A percentile compares a stretch with the other conserved stretches of the same genome.
Conservation (phyloP, 2,329 filamentous ascomycete genomes). For the Calonectria crousiana region DNA sequence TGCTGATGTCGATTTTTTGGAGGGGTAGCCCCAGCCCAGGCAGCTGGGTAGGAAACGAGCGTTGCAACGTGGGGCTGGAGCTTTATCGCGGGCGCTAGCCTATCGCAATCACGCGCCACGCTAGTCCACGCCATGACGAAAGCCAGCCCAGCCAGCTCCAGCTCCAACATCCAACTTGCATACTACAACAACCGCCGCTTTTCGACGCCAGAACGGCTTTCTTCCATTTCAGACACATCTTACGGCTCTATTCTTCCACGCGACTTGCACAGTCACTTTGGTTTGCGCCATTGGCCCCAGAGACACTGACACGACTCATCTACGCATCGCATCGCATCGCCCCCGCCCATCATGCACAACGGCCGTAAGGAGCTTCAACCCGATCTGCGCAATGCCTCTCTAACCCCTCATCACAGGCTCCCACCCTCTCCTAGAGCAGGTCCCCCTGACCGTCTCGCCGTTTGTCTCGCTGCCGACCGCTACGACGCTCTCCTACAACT, state of each 20-base stretch:
- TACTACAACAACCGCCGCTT: background rate
- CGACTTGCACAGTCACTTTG: background rate
- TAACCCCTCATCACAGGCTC: slow-evolving; percentile 65
- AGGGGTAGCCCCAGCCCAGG: slow-evolving; percentile 31
- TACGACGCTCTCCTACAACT: slow-evolving; percentile 94
- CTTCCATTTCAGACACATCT: background rate
- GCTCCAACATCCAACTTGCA: background rate
- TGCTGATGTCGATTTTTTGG: slow-evolving; percentile 26
- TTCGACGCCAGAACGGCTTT: background rate
- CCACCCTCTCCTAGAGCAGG: slow-evolving; percentile 90
- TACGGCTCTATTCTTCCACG: background rate
- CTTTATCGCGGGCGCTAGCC: slow-evolving; percentile 31
- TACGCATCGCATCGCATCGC: background rate
- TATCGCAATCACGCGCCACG: slow-evolving; percentile 18
- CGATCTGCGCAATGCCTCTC: background rate
- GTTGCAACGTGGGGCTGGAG: slow-evolving; percentile 32
- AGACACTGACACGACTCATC: background rate
- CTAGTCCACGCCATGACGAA: slow-evolving; percentile 16
- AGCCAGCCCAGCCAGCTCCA: background rate
- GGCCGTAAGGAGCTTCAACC: slow-evolving; percentile 48
- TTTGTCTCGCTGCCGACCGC: slow-evolving; percentile 92
- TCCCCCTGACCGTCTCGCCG: slow-evolving; percentile 93
- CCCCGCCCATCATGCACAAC: slow-evolving; percentile 45
- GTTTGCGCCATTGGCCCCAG: background rate
- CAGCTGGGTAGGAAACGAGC: slow-evolving; percentile 37